Base-by-base conservation (phyloP, 2,329 filamentous ascomycete genomes). In the Fusarium ramigenum region DNA sequence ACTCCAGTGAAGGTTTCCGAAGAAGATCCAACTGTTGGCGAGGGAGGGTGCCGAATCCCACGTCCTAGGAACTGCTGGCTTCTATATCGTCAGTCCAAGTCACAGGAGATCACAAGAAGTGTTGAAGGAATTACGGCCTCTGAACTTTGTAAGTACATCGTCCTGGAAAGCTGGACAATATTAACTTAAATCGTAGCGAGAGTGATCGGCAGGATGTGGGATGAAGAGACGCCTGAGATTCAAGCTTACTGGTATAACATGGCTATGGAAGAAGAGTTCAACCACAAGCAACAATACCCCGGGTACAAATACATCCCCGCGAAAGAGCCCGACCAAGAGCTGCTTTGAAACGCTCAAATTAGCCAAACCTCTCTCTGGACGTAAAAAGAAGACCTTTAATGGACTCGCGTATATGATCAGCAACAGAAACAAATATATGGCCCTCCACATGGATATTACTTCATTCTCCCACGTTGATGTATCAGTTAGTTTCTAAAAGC, bases 11-110 rank as follows among this genome's bases (percentile, higher is more conserved):
- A 39, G 16, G 46, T 63, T 44, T 63, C 60, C 25, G 12, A n/a
- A 15, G 23, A 47, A 37, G 57, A 49, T 23, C 28, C 37, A 37
- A 44, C 28, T 12, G 23, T 53, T 16, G 52, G 42, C 23, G 39
- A 56, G 39, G 37, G 43, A 5, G 56, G 50, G 32, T 70, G 68
- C 3, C 56, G 40, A 25, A 78, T 81, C 34, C 78, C 78, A 34
- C 78, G 79, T 9, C 79, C 80, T 7, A 72, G 75, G 40, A 82
- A 82, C 50, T 73, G 75, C 36, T 82, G 78, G 76, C 82, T 82
- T 47, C 69, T 83, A 5, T 82, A 82, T 53, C 79, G 80, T 18
- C 77, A 79, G 34, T 67, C 77, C 11, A 77, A 77, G 18, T 78
- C 75, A 7, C 67, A 70, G 16, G 68, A 76, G 30, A 58, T 82